A percentile compares a stretch with the other conserved stretches of the same genome.
phyloP scores from a whole-genome alignment of 805 yeast genomes.

The Myxozyma sirexii region DNA sequence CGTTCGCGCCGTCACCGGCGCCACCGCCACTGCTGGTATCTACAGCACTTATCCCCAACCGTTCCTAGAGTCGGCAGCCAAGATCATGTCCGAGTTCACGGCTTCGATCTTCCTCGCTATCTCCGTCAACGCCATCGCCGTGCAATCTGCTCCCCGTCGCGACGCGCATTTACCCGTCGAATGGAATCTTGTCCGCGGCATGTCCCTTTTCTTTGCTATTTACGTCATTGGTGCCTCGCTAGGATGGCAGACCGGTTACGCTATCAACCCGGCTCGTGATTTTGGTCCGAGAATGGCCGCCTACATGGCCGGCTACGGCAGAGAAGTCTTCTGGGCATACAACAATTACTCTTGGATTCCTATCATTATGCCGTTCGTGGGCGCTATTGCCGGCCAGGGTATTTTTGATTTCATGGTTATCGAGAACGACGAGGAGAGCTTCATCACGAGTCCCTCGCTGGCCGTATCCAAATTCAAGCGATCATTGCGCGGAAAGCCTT shows the following conservation, averaged over 20 bases:
- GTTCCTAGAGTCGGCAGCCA: slow-evolving; percentile 49
- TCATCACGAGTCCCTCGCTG: slow-evolving; percentile 25
- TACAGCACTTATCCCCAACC: slow-evolving; percentile 52
- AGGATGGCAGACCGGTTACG: slow-evolving; percentile 59
- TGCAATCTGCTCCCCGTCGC: slow-evolving; percentile 18
- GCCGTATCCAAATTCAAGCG: slow-evolving; percentile 4
- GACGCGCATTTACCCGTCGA: slow-evolving; percentile 20
- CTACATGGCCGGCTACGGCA: slow-evolving; percentile 52
- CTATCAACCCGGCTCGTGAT: slow-evolving; percentile 59
- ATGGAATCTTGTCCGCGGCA: slow-evolving; percentile 42
- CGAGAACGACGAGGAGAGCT: slow-evolving; percentile 32
- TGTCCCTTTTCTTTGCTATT: slow-evolving; percentile 51
- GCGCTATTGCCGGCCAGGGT: slow-evolving; percentile 53
- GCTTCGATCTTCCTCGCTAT: slow-evolving; percentile 51
- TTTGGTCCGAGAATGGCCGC: slow-evolving; percentile 57
- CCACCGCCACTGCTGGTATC: slow-evolving; percentile 47
- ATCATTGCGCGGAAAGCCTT: not conserved
- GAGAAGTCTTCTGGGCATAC: slow-evolving; percentile 42
- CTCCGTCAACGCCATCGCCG: slow-evolving; percentile 50
- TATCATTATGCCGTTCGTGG: slow-evolving; percentile 53
- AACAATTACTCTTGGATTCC: slow-evolving; percentile 59
- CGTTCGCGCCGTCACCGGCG: slow-evolving; percentile 41
- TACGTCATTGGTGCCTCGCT: slow-evolving; percentile 49
- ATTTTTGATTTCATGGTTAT: slow-evolving; percentile 54
- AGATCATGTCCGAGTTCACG: slow-evolving; percentile 53